Percentiles rank a stretch among this genome's conserved stretches.
These are phyloP conservation scores for Coemansia guatemalensis DNA, from an alignment of 192 early-diverging fungal species.

Conservation along the genomic window DNA sequence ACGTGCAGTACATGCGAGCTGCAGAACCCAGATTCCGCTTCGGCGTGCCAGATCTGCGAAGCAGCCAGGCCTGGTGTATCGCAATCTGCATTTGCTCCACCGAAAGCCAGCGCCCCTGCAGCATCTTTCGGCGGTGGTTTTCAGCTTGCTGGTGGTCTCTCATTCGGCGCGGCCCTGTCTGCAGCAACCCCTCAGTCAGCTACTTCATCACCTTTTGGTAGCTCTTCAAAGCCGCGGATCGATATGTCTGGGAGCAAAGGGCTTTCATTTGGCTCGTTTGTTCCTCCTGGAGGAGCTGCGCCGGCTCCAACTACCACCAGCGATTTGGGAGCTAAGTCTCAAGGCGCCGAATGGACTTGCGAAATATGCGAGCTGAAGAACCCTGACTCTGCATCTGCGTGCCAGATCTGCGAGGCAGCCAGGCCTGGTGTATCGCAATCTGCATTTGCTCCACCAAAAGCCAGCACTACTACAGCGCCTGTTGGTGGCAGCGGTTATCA, in stretches of 20 bases:
- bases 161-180: constrained; percentile 11
- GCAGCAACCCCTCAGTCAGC: constrained; percentile 1
- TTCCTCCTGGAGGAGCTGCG: constrained; percentile 17
- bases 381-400: constrained; percentile 7
- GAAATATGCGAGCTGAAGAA: constrained; percentile 30
- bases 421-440: constrained; percentile 14
- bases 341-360: constrained; percentile 32
- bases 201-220: not conserved
- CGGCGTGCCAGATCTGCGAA: constrained; percentile 31
- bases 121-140: constrained; percentile 8
- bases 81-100: not conserved
- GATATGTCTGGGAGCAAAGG: not conserved
- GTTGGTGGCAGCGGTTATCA: constrained; percentile 5
- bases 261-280: constrained; percentile 18
- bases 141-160: constrained; percentile 19
- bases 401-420: constrained; percentile 30
- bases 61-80: constrained; percentile 19
- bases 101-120: not conserved
- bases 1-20: constrained; percentile 28
- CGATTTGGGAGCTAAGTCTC: not conserved
- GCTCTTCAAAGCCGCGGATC: not conserved
- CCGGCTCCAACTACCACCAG: constrained; percentile 1
- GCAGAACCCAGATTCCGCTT: constrained; percentile 8
- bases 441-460: too few relatives aligned
- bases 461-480: not conserved